phyloP scores from a whole-genome alignment of 306 rosid genomes.

The Trifolium fragiferum region DNA sequence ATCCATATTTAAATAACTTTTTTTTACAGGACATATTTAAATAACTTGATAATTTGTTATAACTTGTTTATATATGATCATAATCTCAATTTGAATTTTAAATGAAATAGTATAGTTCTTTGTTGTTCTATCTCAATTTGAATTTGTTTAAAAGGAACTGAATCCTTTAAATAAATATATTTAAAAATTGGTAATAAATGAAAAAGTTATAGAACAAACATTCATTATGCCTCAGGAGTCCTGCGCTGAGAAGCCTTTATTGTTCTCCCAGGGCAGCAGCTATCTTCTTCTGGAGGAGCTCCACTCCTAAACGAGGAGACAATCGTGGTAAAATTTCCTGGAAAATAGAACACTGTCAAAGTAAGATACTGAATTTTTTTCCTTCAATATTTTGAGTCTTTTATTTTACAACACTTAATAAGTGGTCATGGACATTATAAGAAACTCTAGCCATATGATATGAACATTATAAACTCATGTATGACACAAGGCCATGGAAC shows the following conservation, averaged over 20 bases:
- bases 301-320: constrained; percentile 92
- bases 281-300: constrained; percentile 81
- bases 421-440: constrained; percentile 20
- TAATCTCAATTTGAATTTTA: not conserved
- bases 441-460: constrained; percentile 3
- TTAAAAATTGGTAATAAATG: constrained; percentile 1
- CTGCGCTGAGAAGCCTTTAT: constrained; percentile 17
- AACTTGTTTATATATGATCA: not conserved
- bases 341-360: constrained; percentile 33
- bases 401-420: not conserved
- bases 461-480: constrained; percentile 3
- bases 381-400: not conserved
- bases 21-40: too few species aligned
- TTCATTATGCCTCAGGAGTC: constrained; percentile 19
- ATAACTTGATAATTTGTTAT: not conserved
- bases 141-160: not conserved
- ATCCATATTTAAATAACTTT: not conserved
- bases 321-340: constrained; percentile 80
- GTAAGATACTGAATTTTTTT: constrained; percentile 19
- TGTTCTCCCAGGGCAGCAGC: constrained; percentile 68
- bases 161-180: constrained; percentile 6
- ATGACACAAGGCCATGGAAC: constrained; percentile 5
- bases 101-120: not conserved
- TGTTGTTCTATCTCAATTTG: not conserved
- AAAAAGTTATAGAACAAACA: constrained; percentile 32